phyloP scores from a whole-genome alignment of 129 eudicot genomes.

The Chrysanthemum lavandulifolium region DNA sequence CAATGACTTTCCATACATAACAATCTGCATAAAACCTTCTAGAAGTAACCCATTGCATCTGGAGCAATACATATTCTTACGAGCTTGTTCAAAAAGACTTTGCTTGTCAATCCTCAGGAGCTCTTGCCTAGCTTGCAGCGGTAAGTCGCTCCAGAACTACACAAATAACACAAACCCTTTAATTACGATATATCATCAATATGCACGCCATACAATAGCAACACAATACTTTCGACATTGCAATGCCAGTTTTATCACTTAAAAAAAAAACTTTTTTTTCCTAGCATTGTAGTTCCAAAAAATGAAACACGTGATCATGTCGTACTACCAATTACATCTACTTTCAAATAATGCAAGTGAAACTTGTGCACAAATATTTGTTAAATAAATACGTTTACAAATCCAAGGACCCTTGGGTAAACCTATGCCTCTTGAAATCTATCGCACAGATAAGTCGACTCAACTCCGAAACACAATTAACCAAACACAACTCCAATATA shows the following conservation, averaged over 20 bases:
- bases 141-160: conserved; percentile 94
- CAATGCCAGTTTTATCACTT: conserved; percentile 8
- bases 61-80: conserved; percentile 98
- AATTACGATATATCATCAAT: neutral
- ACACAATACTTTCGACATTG: neutral
- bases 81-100: conserved; percentile 89
- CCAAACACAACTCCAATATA: too few relatives aligned
- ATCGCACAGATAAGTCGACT: neutral
- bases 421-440: neutral
- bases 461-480: too few relatives aligned
- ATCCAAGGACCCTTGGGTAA: neutral
- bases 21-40: conserved; percentile 88
- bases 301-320: neutral
- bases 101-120: conserved; percentile 85
- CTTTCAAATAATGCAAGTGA: neutral
- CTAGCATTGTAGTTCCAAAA: conserved; percentile 3
- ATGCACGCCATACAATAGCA: neutral
- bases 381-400: neutral
- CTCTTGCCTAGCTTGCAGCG: conserved; percentile 77
- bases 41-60: conserved; percentile 95
- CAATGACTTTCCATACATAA: conserved; percentile 76
- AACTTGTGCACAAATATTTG: neutral
- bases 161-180: conserved; percentile 17
- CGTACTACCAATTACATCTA: too few relatives aligned
- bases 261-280: neutral